These are phyloP conservation scores for Chalciporus chontae DNA, from an alignment of 768 basidiomycete species.

Conservation along the genomic window DNA sequence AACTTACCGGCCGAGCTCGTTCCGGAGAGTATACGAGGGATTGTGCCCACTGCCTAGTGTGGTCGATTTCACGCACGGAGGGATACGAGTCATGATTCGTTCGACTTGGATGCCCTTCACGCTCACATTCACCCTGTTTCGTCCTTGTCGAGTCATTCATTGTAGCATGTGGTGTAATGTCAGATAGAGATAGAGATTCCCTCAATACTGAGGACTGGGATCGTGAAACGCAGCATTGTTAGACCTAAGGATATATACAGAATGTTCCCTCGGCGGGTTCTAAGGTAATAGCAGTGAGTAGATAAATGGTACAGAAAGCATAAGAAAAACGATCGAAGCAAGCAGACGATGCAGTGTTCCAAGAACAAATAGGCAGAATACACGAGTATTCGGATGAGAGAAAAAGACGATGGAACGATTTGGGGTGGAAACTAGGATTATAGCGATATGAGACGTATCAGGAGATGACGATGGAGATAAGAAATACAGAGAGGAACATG, in stretches of 20 bases:
- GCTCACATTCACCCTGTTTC: not conserved
- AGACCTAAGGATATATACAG: conserved; percentile 3
- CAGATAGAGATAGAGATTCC: too few species aligned
- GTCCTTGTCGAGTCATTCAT: too few species aligned
- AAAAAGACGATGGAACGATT: not conserved
- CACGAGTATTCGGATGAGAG: not conserved
- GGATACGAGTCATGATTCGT: too few species aligned
- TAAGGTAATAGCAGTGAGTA: conserved; percentile 14
- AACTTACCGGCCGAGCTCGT: conserved; percentile 61
- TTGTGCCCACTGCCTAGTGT: conserved; percentile 49
- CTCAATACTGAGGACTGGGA: too few species aligned
- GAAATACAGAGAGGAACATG: conserved; percentile 1
- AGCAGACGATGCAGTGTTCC: conserved; percentile 1
- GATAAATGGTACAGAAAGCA: conserved; percentile 14
- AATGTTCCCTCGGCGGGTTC: conserved; percentile 1
- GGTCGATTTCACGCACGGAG: too few species aligned
- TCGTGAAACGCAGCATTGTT: not conserved
- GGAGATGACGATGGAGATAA: not conserved
- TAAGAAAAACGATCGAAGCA: not conserved
- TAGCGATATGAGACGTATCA: not conserved
- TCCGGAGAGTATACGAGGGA: conserved; percentile 59
- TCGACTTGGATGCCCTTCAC: too few species aligned
- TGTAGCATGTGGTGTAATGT: not conserved
- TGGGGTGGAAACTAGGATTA: not conserved
- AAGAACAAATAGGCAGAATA: not conserved